These are phyloP conservation scores for Clitopilus hobsonii DNA, from an alignment of 768 basidiomycete genomes.

Conservation along the genomic window DNA sequence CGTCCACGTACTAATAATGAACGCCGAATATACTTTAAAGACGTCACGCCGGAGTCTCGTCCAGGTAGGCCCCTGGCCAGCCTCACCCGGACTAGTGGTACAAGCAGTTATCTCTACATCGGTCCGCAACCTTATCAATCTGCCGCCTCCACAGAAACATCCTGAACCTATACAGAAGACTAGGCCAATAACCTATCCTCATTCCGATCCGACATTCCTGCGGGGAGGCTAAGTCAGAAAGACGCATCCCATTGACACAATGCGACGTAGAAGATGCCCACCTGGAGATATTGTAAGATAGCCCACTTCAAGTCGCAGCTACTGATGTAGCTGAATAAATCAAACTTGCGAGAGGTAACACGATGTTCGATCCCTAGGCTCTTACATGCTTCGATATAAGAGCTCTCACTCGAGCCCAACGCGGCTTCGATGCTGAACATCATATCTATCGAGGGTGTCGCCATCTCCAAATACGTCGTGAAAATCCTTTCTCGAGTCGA, in stretches of 20 bases:
- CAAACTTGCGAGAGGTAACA: background rate
- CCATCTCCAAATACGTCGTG: background rate
- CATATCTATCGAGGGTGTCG: background rate
- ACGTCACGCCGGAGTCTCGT: no score
- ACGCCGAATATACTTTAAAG: no score
- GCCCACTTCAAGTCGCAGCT: background rate
- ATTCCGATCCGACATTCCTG: no score
- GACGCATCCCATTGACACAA: no score
- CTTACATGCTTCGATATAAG: background rate
- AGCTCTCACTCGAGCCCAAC: background rate
- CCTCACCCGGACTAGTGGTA: no score
- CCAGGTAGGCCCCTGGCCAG: no score
- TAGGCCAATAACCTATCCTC: no score
- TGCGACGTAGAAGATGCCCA: no score
- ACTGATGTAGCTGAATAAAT: background rate
- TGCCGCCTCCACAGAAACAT: background rate
- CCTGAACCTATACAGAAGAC: no score
- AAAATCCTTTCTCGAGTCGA: background rate
- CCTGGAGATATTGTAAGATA: background rate
- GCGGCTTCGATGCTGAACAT: background rate
- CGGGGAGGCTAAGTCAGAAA: no score
- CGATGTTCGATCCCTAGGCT: background rate
- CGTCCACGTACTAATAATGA: no score
- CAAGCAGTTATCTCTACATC: background rate
- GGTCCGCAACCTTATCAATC: background rate